Conservation (phyloP, 345 rosid genomes). For the Linum trigynum region DNA sequence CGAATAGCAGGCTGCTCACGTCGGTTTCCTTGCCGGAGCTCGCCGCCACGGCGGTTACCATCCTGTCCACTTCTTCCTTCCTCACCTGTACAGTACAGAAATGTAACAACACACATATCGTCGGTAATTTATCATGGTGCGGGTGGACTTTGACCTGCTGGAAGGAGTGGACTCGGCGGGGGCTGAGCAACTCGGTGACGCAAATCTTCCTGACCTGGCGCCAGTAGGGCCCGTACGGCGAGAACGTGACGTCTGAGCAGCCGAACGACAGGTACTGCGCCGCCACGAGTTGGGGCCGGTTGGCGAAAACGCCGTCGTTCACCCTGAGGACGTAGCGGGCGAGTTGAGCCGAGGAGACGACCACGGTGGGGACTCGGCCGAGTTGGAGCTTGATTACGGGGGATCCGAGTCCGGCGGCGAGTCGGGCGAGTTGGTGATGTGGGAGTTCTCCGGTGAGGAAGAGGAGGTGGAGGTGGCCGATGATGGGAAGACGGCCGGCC, state of each 20-base stretch:
- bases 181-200: conserved; percentile 31
- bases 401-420: conserved; percentile 27
- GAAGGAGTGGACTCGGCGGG: conserved; percentile 24
- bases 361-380: conserved; percentile 29
- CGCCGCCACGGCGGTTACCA: conserved; percentile 5
- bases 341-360: conserved; percentile 24
- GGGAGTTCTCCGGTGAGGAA: conserved; percentile 41
- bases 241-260: conserved; percentile 32
- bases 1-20: conserved; percentile 24
- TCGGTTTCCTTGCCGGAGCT: conserved; percentile 13
- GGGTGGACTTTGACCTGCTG: background rate
- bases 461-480: conserved; percentile 42
- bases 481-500: conserved; percentile 23
- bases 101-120: too few species aligned
- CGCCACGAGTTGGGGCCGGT: conserved; percentile 25
- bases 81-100: background rate
- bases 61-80: conserved; percentile 25
- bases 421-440: conserved; percentile 23
- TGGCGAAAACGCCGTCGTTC: conserved; percentile 23
- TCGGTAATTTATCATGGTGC: too few species aligned
- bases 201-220: conserved; percentile 31
- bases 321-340: conserved; percentile 23
- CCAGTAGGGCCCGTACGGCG: conserved; percentile 33
- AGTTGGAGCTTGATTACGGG: conserved; percentile 36
- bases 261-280: conserved; percentile 27